Base-by-base conservation (phyloP, 495 filamentous ascomycete genomes). In the Annulohypoxylon bovei region DNA sequence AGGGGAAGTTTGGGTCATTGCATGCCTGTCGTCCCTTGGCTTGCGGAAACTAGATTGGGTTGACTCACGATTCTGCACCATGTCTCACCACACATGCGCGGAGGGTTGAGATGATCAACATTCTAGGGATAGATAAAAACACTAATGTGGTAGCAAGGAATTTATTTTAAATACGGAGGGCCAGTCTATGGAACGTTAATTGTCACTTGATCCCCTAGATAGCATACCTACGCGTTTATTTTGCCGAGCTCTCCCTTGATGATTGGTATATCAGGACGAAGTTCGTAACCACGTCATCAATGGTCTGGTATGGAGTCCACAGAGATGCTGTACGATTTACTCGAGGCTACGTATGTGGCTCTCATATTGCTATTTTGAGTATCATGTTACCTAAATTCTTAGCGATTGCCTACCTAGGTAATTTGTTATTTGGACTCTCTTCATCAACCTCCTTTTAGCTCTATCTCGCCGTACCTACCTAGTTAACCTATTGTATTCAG, bases 1-100 rank as follows among this genome's bases (percentile, higher is more conserved):
- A 14, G 20, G 50, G n/a, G 9, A 25, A 9, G 12, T 25, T 53
- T 63, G 63, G 39, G 52, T 59, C 57, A 35, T 35, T 40, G 11
- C 60, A 62, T 72, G 22, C 59, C 63, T 68, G 9, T 12, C 37
- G 39, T 67, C 69, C 59, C 64, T 67, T 53, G 53, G 64, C 54
- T 46, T 35, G 47, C 35, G 16, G 8, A 9, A 46, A 20, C 37
- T 54, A 52, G 68, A 54, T 63, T 55, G 44, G 4, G 23, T 57
- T 72, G 69, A 67, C 58, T 67, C 53, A 64, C 20, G 44, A 60
- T 64, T 61, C 37, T 52, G 30, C 32, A 27, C 2, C 18, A 12
- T 72, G 69, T 72, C 69, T 72, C 54, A 67, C 53, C 32, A 4
- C 11, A 33, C 1, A 37, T 4, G 46, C 33, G 22, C 16, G 12